phyloP scores from a whole-genome alignment of 2,329 filamentous ascomycete genomes.

The Aspergillus spinulosporus region DNA sequence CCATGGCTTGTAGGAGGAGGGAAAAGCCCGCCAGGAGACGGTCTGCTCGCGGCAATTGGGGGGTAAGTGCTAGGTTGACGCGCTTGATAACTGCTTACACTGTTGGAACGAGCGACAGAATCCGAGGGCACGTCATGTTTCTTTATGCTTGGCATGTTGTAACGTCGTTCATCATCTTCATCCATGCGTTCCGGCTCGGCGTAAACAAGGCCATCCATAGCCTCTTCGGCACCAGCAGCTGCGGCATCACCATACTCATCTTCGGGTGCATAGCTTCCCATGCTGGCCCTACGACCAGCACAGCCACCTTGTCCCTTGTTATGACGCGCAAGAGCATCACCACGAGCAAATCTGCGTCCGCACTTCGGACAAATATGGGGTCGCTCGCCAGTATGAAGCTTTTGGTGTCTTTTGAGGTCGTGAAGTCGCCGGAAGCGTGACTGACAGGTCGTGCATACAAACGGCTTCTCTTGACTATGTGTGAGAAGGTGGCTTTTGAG shows the following conservation, averaged over 20 bases:
- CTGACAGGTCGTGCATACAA: constrained; percentile 88
- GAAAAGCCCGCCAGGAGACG: constrained; percentile 58
- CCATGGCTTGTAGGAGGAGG: constrained; percentile 62
- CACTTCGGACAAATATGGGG: constrained; percentile 95
- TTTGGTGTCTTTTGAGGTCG: constrained; percentile 92
- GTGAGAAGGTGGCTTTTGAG: constrained; percentile 96
- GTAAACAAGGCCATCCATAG: constrained; percentile 66
- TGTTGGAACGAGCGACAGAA: constrained; percentile 46
- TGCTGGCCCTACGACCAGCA: constrained; percentile 83
- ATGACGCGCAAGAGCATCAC: constrained; percentile 90
- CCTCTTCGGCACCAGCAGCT: constrained; percentile 53
- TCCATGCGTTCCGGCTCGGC: constrained; percentile 52
- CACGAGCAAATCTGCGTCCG: constrained; percentile 89
- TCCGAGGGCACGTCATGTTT: constrained; percentile 64
- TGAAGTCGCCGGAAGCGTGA: constrained; percentile 90
- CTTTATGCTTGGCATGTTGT: constrained; percentile 69
- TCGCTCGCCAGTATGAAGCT: constrained; percentile 93
- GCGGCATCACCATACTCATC: constrained; percentile 62
- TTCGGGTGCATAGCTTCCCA: constrained; percentile 77
- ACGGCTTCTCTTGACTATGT: constrained; percentile 97
- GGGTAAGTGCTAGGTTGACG: constrained; percentile 76
- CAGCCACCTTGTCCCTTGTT: constrained; percentile 95
- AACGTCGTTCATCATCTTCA: constrained; percentile 50
- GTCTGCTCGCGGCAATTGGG: constrained; percentile 60
- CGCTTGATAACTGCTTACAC: constrained; percentile 56